phyloP scores from a whole-genome alignment of 2,329 filamentous ascomycete species.

The Elsinoe ampelina region DNA sequence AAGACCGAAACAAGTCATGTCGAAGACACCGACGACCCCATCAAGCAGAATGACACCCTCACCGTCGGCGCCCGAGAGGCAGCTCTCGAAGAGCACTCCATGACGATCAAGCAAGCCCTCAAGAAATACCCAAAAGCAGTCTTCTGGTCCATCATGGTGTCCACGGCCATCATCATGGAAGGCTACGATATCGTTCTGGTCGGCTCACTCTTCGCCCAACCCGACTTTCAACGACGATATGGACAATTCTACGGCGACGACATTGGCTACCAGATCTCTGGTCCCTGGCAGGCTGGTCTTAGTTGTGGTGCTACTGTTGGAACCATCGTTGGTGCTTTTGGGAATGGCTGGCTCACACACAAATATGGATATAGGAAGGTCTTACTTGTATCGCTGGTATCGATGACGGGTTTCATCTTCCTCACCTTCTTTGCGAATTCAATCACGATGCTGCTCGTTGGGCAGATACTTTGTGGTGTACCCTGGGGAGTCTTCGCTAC shows the following conservation, averaged over 20 bases:
- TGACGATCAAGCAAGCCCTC: constrained; percentile 20
- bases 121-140: constrained; percentile 37
- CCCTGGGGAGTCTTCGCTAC: constrained; percentile 54
- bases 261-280: constrained; percentile 29
- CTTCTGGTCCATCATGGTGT: constrained; percentile 51
- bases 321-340: constrained; percentile 47
- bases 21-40: background rate
- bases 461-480: constrained; percentile 52
- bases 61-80: background rate
- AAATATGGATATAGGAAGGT: constrained; percentile 14
- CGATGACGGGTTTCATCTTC: constrained; percentile 42
- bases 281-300: constrained; percentile 31
- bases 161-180: constrained; percentile 51
- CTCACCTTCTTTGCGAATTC: constrained; percentile 46
- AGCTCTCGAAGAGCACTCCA: constrained; percentile 4
- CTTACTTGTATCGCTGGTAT: constrained; percentile 1
- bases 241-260: constrained; percentile 42
- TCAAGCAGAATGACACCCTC: background rate
- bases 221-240: constrained; percentile 49
- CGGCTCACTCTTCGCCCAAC: constrained; percentile 53
- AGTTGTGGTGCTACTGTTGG: constrained; percentile 48
- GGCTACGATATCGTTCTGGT: constrained; percentile 57
- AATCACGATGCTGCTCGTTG: constrained; percentile 47
- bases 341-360: constrained; percentile 27
- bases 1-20: background rate